These are phyloP conservation scores for Fusarium praegraminearum DNA, from an alignment of 2,329 filamentous ascomycete species.

Conservation along the genomic window DNA sequence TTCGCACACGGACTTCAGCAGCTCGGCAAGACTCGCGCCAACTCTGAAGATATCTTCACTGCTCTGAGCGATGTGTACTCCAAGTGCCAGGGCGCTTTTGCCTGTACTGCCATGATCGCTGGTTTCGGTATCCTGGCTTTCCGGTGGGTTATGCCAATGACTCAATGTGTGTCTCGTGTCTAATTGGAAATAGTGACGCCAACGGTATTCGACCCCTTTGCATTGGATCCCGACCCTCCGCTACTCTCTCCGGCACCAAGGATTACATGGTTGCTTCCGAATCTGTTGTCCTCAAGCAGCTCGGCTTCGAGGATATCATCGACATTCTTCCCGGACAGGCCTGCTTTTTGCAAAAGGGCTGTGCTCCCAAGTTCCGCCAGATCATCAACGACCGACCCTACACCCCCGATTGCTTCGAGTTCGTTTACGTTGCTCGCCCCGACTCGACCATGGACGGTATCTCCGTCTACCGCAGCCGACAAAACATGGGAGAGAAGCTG, in stretches of 20 bases:
- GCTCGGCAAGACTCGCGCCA: conserved; percentile 84
- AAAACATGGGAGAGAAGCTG: conserved; percentile 87
- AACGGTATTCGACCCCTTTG: conserved; percentile 85
- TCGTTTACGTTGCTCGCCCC: conserved; percentile 85
- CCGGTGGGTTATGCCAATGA: conserved; percentile 64
- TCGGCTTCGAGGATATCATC: conserved; percentile 80
- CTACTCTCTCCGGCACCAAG: conserved; percentile 69
- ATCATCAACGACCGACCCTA: conserved; percentile 76
- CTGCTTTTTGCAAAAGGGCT: conserved; percentile 85
- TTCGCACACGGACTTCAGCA: conserved; percentile 86
- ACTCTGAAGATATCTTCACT: conserved; percentile 80
- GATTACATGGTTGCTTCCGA: conserved; percentile 96
- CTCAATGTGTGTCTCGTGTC: conserved; percentile 63
- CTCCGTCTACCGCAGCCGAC: conserved; percentile 83
- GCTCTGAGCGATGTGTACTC: conserved; percentile 79
- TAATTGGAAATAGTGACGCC: conserved; percentile 44
- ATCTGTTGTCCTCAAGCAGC: conserved; percentile 83
- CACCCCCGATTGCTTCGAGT: conserved; percentile 70
- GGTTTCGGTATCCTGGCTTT: conserved; percentile 85
- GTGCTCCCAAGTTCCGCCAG: conserved; percentile 79
- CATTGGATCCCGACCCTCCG: conserved; percentile 78
- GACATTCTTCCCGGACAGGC: conserved; percentile 88
- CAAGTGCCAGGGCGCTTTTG: conserved; percentile 79
- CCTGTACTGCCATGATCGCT: conserved; percentile 84
- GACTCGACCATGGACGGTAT: conserved; percentile 90